Base-by-base conservation (phyloP, 495 filamentous ascomycete genomes). In the Penicillium pancosmium region DNA sequence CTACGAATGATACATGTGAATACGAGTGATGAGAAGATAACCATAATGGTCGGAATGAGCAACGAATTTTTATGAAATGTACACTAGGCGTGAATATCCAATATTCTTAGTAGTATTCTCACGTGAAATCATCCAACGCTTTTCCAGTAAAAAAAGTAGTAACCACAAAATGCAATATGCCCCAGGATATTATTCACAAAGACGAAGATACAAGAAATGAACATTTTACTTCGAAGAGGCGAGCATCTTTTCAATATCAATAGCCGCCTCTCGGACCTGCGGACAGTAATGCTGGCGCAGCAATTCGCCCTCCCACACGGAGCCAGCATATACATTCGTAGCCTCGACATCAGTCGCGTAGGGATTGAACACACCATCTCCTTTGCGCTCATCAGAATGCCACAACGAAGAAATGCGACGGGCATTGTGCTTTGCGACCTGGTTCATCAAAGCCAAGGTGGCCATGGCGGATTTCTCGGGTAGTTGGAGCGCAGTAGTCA, bases 261-360 rank as follows among this genome's bases (percentile, higher is more conserved):
- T 79, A 13, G 89, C 80, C n/a, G 85, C 87, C 59, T 93, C 90
- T 53, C 90, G 78, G 1, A 98, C 88, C 60, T 84, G 85, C n/a
- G 92, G 92, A 60, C 86, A 91, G 66, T 89, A 98, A 80, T 98
- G 94, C 57, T 85, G 77, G 66, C 85, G 80, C 64, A 98, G 68
- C 46, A 98, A 63, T 77, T 97, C 93, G 3, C 91, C 92, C 67
- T 98, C 94, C 93, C 93, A 98, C 7, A 96, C 80, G 3, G 91
- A 95, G 5, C 87, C 83, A 6, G 93, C 89, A 72, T 92, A 96
- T 11, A 93, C 92, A 77, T 96, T 97, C 56, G 86, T 92, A 19
- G 81, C 82, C 69, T 96, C 93, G 4, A 92, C 78, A 62, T 91
- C 77, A 25, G 60, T 71, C 11, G 78, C 73, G 23, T 76, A 73